Evolutionary conservation across 345 rosid genomes (phyloP), one percentile per base, ranked within the genome.

Genomic region (Lagerstroemia speciosa): DNA sequence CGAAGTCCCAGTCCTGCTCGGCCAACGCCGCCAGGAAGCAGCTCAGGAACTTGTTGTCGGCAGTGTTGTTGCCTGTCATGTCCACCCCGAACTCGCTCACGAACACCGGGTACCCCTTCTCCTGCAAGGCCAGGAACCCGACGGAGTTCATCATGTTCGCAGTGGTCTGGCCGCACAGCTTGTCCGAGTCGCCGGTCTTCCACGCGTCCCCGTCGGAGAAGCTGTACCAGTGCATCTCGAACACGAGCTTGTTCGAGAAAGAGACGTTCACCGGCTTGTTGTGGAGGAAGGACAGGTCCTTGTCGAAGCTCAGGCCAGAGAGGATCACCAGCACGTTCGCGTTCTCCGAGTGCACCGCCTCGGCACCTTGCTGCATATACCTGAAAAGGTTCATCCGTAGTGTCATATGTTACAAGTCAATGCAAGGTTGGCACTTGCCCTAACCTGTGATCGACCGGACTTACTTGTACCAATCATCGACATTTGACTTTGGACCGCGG

Each of bases 391-490:
- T 30, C 30, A 10, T 24, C 52, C n/a, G 10, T 33, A 30, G 11
- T 3, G 17, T 34, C n/a, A n/a, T n/a, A n/a, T n/a, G n/a, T n/a
- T n/a, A n/a, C n/a, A n/a, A n/a, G n/a, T n/a, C n/a, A n/a, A n/a
- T n/a, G n/a, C n/a, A n/a, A n/a, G n/a, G n/a, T n/a, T n/a, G n/a
- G n/a, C n/a, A n/a, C n/a, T n/a, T n/a, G n/a, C n/a, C n/a, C n/a
- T n/a, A n/a, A n/a, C n/a, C n/a, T n/a, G 6, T 14, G 3, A 1
- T 32, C 33, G 26, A 32, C 20, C 27, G 40, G 10, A 58, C 69
- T 52, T 89, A 89, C 94, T 81, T 91, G 85, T 87, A 94, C 97
- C 98, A 94, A 65, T 85, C 95, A 12, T 85, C 76, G 7, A 78
- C 86, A 29, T 89, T 91, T 72, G 92, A 96, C 36, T 62, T 85